phyloP scores from a whole-genome alignment of 225 moss, liverwort and hornwort species.

The Polytrichum commune region DNA sequence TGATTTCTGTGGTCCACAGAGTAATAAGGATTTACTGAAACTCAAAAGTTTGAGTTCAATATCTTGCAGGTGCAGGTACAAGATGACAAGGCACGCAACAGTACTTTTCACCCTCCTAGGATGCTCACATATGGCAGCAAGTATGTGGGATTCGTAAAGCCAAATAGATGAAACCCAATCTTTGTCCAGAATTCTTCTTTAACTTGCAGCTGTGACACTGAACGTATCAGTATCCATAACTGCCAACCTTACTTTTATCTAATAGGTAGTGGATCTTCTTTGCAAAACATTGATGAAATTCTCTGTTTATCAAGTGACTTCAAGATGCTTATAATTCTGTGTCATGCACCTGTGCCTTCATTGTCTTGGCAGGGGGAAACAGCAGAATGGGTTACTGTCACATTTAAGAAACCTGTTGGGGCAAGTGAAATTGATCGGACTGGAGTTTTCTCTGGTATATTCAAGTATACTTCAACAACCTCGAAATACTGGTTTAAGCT shows the following conservation, averaged over 20 bases:
- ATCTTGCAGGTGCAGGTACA: no score
- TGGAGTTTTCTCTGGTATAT: conserved; percentile 72
- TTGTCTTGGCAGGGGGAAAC: conserved; percentile 52
- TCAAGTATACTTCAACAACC: conserved; percentile 41
- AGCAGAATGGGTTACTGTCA: conserved; percentile 67
- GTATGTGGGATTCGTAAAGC: conserved; percentile 30
- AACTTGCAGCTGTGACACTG: conserved; percentile 29
- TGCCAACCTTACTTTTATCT: conserved; percentile 53
- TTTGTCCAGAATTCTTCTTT: conserved; percentile 55
- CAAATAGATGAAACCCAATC: conserved; percentile 40
- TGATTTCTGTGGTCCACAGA: no score
- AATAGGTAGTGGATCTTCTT: conserved; percentile 25
- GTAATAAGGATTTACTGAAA: no score
- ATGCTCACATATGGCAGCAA: conserved; percentile 18
- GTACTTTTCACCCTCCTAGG: conserved; percentile 23
- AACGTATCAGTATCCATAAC: conserved; percentile 50
- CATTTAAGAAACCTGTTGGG: conserved; percentile 50
- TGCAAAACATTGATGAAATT: no score
- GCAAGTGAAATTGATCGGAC: conserved; percentile 73
- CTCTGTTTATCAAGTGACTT: no score
- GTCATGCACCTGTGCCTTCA: no score
- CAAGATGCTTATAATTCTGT: no score
- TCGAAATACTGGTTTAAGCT: no score
- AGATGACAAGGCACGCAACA: conserved; percentile 6
- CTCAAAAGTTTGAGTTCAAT: no score